phyloP scores from a whole-genome alignment of 345 rosid species.

The Citrus maxima region DNA sequence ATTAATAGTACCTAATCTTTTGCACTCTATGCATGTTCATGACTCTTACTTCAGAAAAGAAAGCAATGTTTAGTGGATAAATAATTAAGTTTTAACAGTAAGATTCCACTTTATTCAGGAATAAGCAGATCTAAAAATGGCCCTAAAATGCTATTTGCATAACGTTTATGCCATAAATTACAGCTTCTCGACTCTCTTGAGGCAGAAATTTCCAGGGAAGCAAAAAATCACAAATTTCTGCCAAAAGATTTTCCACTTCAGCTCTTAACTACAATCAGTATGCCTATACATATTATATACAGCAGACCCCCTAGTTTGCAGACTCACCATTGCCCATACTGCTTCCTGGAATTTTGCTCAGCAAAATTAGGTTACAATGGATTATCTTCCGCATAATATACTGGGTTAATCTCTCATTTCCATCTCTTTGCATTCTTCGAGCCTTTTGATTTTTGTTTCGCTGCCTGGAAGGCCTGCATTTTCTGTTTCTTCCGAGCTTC shows the following conservation, averaged over 20 bases:
- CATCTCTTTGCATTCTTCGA: constrained; percentile 88
- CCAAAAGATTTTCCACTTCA: neutral
- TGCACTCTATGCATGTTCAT: neutral
- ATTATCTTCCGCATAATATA: neutral
- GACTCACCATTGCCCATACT: neutral
- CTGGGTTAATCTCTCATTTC: constrained; percentile 45
- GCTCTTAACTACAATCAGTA: neutral
- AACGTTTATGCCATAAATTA: neutral
- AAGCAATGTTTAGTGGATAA: too few relatives aligned
- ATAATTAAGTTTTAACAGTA: too few relatives aligned
- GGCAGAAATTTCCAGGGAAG: neutral
- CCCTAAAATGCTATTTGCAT: too few relatives aligned
- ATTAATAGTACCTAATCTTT: neutral
- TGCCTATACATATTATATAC: constrained; percentile 22
- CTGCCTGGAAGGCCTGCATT: constrained; percentile 81
- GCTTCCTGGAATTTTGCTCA: constrained; percentile 12
- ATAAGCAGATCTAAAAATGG: neutral
- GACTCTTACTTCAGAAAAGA: neutral
- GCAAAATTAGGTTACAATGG: constrained; percentile 6
- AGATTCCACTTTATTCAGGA: neutral
- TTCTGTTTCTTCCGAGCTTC: constrained; percentile 94
- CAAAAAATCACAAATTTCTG: neutral
- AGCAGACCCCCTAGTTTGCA: neutral
- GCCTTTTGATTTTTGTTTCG: constrained; percentile 84
- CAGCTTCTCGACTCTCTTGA: neutral